Conservation (phyloP, 2,329 filamentous ascomycete genomes). For the Hypomyces perniciosus region DNA sequence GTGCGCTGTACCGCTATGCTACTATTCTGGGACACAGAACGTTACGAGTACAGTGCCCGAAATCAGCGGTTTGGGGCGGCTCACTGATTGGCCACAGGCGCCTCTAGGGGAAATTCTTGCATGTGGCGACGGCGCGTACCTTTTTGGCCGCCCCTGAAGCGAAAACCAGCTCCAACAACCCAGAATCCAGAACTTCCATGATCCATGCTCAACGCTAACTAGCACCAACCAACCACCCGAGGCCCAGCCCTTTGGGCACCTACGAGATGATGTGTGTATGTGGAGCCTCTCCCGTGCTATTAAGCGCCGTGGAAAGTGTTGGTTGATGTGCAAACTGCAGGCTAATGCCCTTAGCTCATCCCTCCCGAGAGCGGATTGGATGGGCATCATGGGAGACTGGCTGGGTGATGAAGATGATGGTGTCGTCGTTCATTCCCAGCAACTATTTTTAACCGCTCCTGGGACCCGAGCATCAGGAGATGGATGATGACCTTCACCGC, state of each 20-base stretch:
- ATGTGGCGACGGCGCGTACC: slow-evolving; percentile 10
- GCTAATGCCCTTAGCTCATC: slow-evolving; percentile 7
- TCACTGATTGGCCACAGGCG: slow-evolving; percentile 8
- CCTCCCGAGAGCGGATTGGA: slow-evolving; percentile 6
- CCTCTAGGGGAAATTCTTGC: background rate
- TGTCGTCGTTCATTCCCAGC: slow-evolving; percentile 5
- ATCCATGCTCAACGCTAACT: no score
- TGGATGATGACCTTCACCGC: slow-evolving; percentile 10
- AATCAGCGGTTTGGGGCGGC: slow-evolving; percentile 3
- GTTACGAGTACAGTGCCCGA: slow-evolving; percentile 10
- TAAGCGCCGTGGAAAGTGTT: slow-evolving; percentile 12
- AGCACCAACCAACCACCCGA: background rate
- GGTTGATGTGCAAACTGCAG: slow-evolving; percentile 4
- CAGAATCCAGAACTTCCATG: slow-evolving; percentile 8
- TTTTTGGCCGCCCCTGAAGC: slow-evolving; percentile 8
- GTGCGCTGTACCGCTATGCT: background rate
- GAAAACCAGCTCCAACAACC: background rate
- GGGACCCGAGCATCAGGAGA: slow-evolving; percentile 5
- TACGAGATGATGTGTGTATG: background rate
- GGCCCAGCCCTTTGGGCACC: slow-evolving; percentile 8
- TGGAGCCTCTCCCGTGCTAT: background rate
- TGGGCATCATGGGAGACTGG: background rate
- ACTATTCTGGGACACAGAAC: slow-evolving; percentile 10
- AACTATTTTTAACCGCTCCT: slow-evolving; percentile 9
- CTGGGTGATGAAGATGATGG: background rate